phyloP scores from a whole-genome alignment of 2,329 filamentous ascomycete species.

The Corynespora cassiicola region DNA sequence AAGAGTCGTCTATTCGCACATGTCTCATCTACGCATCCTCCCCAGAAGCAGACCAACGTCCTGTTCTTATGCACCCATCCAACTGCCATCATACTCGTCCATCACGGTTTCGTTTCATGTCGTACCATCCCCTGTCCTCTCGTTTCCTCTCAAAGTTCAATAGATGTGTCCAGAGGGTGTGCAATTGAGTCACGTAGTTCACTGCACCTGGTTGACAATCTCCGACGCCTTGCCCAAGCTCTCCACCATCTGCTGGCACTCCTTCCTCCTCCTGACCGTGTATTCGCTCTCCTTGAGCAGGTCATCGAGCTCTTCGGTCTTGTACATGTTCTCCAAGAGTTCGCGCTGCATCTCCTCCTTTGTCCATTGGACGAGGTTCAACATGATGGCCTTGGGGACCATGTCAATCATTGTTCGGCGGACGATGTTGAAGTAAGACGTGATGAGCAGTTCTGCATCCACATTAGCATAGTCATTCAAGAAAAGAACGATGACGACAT shows the following conservation, averaged over 20 bases:
- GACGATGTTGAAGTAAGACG: conserved; percentile 97
- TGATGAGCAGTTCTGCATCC: conserved; percentile 82
- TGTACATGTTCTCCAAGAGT: conserved; percentile 97
- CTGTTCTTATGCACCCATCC: too few species aligned
- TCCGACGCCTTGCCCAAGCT: conserved; percentile 87
- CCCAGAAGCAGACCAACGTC: too few species aligned
- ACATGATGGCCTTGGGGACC: conserved; percentile 99
- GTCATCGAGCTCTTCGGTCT: conserved; percentile 86
- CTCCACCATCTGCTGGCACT: conserved; percentile 99
- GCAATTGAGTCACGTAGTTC: too few species aligned
- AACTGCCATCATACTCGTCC: too few species aligned
- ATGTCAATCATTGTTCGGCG: conserved; percentile 99
- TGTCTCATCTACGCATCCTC: too few species aligned
- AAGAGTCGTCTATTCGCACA: too few species aligned
- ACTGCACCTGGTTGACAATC: conserved; percentile 81
- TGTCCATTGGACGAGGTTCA: conserved; percentile 92
- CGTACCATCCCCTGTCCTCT: too few species aligned
- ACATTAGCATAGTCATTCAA: conserved; percentile 22
- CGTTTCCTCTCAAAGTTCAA: too few species aligned
- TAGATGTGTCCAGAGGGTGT: too few species aligned
- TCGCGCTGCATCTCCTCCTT: conserved; percentile 99
- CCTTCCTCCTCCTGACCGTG: conserved; percentile 91
- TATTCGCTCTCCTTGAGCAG: conserved; percentile 98
- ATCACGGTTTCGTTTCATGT: too few species aligned
- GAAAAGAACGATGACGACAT: conserved; percentile 50